A percentile compares a stretch with the other conserved stretches of the same genome.
Conservation (phyloP, 192 early-diverging fungal species). For the Chytriomyces confervae region DNA sequence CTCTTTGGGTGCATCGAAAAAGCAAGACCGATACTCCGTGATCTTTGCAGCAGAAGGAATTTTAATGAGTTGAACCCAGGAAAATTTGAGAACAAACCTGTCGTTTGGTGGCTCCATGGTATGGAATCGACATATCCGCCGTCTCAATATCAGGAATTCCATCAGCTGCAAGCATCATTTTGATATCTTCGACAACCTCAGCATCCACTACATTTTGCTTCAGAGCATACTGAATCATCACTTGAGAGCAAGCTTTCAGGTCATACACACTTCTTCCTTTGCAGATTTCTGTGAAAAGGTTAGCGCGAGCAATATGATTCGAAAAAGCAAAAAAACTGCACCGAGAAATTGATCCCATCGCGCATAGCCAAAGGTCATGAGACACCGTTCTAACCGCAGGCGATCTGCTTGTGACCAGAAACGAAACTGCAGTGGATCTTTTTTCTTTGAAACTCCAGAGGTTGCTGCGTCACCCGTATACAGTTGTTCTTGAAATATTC, state of each 20-base stretch:
- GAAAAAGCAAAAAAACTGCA: conserved; percentile 6
- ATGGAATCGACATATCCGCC: conserved; percentile 64
- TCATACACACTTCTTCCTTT: conserved; percentile 55
- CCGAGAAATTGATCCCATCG: conserved; percentile 68
- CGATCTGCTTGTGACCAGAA: conserved; percentile 62
- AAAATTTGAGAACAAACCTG: conserved; percentile 47
- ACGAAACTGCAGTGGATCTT: conserved; percentile 23
- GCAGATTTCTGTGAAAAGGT: conserved; percentile 47
- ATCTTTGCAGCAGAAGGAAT: conserved; percentile 29
- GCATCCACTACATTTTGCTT: conserved; percentile 60
- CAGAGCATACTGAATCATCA: conserved; percentile 55
- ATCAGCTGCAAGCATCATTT: conserved; percentile 44
- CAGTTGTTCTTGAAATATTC: background rate
- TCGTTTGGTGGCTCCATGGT: conserved; percentile 66
- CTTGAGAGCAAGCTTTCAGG: conserved; percentile 41
- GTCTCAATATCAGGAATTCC: conserved; percentile 35
- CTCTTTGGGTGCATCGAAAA: conserved; percentile 73
- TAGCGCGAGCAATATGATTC: background rate
- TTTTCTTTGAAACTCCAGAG: background rate
- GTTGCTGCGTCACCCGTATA: background rate
- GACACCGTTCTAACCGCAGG: conserved; percentile 53
- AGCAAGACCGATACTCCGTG: conserved; percentile 71
- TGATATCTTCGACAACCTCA: conserved; percentile 68
- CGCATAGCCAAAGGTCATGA: conserved; percentile 61
- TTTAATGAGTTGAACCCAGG: background rate